A percentile compares a stretch with the other conserved stretches of the same genome.
These are phyloP conservation scores for Vitis hybrid DNA, from an alignment of 177 flowering plant species.

Conservation along the genomic window DNA sequence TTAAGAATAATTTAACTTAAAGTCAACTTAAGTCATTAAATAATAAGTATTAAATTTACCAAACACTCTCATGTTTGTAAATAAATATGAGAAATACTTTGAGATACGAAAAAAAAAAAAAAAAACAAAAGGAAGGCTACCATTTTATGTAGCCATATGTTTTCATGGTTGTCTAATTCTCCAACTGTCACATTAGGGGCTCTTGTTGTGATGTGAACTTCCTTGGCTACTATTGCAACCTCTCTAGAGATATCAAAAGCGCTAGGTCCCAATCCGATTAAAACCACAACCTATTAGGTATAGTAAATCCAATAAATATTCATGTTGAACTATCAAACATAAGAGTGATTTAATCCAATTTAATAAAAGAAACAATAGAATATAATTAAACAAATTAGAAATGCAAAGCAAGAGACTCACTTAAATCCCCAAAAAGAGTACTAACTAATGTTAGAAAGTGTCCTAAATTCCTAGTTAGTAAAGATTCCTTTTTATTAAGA, in stretches of 20 bases:
- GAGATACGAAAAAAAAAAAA: too few relatives aligned
- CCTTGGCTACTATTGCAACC: constrained; percentile 23
- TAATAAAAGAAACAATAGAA: not conserved
- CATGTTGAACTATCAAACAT: not conserved
- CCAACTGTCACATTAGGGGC: constrained; percentile 8
- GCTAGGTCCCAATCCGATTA: constrained; percentile 34
- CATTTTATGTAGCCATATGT: constrained; percentile 41
- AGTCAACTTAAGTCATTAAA: too few relatives aligned
- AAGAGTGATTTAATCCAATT: not conserved
- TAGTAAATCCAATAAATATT: not conserved
- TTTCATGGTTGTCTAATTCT: constrained; percentile 18
- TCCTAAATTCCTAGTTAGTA: too few relatives aligned
- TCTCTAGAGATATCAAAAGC: constrained; percentile 13
- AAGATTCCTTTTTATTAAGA: too few relatives aligned
- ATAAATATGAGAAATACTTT: too few relatives aligned
- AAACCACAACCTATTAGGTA: constrained; percentile 24
- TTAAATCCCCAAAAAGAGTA: too few relatives aligned
- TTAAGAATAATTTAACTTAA: too few relatives aligned
- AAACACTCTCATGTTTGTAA: too few relatives aligned
- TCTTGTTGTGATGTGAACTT: constrained; percentile 31
- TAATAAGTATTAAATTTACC: too few relatives aligned
- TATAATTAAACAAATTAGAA: too few relatives aligned
- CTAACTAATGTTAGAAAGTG: too few relatives aligned
- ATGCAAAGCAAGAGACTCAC: too few relatives aligned
- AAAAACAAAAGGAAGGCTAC: constrained; percentile 9